Percentiles rank a stretch among this genome's conserved stretches.
phyloP scores from a whole-genome alignment of 345 rosid genomes.

The Eucalyptus sp. region DNA sequence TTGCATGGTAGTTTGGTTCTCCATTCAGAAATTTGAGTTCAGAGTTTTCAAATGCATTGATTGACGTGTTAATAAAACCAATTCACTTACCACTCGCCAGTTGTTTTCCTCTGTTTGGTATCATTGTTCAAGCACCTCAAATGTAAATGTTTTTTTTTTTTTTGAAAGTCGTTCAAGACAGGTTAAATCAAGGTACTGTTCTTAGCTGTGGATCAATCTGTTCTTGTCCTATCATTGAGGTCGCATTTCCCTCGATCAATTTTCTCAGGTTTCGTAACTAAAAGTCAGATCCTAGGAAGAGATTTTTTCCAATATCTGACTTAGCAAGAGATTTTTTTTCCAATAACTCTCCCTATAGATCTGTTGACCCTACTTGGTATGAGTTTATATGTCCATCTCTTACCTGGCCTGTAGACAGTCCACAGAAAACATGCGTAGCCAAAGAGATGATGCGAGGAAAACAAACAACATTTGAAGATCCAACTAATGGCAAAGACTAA shows the following conservation, averaged over 20 bases:
- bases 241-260: neutral
- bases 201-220: neutral
- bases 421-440: neutral
- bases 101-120: neutral
- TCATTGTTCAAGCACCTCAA: neutral
- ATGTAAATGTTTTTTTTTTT: neutral
- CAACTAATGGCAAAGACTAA: neutral
- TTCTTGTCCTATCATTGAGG: neutral
- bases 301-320: neutral
- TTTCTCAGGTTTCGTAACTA: neutral
- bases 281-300: neutral
- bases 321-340: neutral
- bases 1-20: neutral
- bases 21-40: neutral
- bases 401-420: neutral
- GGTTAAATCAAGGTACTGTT: neutral
- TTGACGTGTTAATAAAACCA: neutral
- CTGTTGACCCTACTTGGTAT: neutral
- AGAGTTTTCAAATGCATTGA: neutral
- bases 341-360: neutral
- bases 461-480: neutral
- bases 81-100: neutral
- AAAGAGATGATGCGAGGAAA: neutral
- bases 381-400: neutral
- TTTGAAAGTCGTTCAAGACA: neutral